Evolutionary conservation across 345 rosid genomes (phyloP).

Genomic region (Boechera retrofracta): DNA sequence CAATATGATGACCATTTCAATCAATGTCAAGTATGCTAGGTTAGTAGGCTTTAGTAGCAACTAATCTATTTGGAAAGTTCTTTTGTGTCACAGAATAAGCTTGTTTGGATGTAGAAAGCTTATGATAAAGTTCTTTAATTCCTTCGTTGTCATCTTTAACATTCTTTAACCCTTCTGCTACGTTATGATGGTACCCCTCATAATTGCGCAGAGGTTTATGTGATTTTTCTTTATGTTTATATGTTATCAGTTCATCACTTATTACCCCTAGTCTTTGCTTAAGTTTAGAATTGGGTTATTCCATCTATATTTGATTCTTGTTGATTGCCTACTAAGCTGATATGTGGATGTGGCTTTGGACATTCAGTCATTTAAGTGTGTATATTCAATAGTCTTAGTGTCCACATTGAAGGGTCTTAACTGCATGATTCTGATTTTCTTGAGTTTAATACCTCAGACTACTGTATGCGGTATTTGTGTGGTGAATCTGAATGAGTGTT

Average conservation of each 20-base stretch:
- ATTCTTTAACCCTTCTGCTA: conserved; percentile 13
- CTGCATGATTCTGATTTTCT: conserved; percentile 29
- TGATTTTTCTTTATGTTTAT: conserved; percentile 2
- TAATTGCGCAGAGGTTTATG: conserved; percentile 15
- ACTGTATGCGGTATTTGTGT: conserved; percentile 32
- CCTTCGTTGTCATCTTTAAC: conserved; percentile 13
- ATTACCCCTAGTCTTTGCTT: conserved; percentile 14
- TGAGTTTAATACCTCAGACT: conserved; percentile 47
- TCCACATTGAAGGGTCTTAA: conserved; percentile 9
- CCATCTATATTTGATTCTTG: conserved; percentile 2
- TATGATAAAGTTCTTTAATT: conserved; percentile 5
- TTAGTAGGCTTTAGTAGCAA: conserved; percentile 26
- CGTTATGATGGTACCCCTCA: conserved; percentile 29
- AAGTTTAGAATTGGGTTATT: conserved; percentile 19
- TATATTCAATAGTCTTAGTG: conserved; percentile 4
- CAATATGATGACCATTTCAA: conserved; percentile 25
- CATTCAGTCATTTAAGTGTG: conserved; percentile 15
- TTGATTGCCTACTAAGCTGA: conserved; percentile 1
- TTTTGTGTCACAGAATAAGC: conserved; percentile 21
- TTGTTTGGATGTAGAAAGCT: conserved; percentile 27
- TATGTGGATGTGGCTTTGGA: conserved; percentile 28
- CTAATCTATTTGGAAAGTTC: conserved; percentile 24
- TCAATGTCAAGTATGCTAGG: conserved; percentile 16
- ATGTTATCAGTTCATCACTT: conserved; percentile 19
- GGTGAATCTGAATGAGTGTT: conserved; percentile 57